These are phyloP conservation scores for Triangularia verruculosa DNA, from an alignment of 2,329 filamentous ascomycete genomes.

Conservation along the genomic window DNA sequence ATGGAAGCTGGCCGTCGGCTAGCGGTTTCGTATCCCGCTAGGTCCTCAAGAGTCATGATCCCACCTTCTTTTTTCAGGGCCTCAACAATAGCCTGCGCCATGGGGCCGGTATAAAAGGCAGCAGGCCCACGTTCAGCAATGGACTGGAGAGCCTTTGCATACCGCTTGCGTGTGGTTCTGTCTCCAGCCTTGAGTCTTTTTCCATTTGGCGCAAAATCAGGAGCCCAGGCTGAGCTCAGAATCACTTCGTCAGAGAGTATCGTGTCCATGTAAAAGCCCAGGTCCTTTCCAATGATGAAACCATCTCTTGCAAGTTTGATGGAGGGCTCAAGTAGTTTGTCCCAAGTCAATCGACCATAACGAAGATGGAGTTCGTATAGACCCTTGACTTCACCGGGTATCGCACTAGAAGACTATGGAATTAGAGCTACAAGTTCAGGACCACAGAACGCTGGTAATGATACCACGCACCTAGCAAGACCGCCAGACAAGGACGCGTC, in stretches of 20 bases:
- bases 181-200: constrained; percentile 64
- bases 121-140: constrained; percentile 65
- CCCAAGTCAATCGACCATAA: constrained; percentile 64
- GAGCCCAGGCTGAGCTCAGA: constrained; percentile 72
- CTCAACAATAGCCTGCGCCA: constrained; percentile 67
- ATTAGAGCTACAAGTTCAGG: too few species aligned
- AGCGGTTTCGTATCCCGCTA: too few species aligned
- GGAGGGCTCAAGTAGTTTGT: constrained; percentile 65
- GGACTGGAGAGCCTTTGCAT: constrained; percentile 68
- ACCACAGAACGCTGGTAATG: too few species aligned
- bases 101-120: constrained; percentile 67
- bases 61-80: constrained; percentile 63
- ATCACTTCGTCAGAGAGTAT: constrained; percentile 53
- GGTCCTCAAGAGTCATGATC: too few species aligned
- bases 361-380: constrained; percentile 69
- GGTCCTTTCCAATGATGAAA: constrained; percentile 68
- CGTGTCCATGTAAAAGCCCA: constrained; percentile 66
- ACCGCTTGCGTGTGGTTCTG: constrained; percentile 69
- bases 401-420: constrained; percentile 45
- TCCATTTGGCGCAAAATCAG: constrained; percentile 81
- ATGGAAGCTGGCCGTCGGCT: too few species aligned
- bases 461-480: constrained; percentile 49
- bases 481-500: constrained; percentile 65
- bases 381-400: constrained; percentile 70
- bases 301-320: constrained; percentile 70